Evolutionary conservation across 192 early-diverging fungal species (phyloP), one percentile per base, ranked within the genome.

Genomic region (Coemansia sp.): DNA sequence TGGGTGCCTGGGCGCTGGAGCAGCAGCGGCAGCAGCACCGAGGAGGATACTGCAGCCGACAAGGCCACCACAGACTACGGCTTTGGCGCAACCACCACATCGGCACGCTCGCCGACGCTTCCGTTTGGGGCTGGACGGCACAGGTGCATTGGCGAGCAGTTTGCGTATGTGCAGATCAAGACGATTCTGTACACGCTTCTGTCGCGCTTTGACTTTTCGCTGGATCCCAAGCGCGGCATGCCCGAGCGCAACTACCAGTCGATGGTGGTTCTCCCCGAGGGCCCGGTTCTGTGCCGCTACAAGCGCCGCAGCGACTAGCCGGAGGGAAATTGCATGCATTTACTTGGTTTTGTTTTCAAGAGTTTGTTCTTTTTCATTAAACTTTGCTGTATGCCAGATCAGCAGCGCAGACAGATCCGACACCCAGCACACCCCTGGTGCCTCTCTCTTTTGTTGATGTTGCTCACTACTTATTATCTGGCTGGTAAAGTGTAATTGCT

Each of bases 121-220:
- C 97, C 97, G 33, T 99, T 99, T 84, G 97, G 97, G 70, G 97
- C 95, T 29, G 94, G 93, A 43, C 92, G 97, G 62, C 97, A 99
- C 86, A 87, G 97, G 60, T 99, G 97, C 84, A 99, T 99, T 81
- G 97, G 97, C 61, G 97, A 99, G 77, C 83, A 87, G 52, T 99
- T 99, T 83, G 95, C 93, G 5, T 97, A 93, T 69, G 61, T 97
- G 34, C 97, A 99, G 82, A 90, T 98, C 84, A 96, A 96, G 88
- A 90, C 94, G 28, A 88, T 99, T 33, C 79, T 99, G 61, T 81
- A 92, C 43, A 86, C 87, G 23, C 85, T 97, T 58, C 70, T 99
- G 26, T 75, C 93, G 15, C 86, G 88, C 62, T 95, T 92, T 75
- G 87, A 90, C 64, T 74, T 93, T 63, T 68, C 83, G 55, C 75